Evolutionary conservation across 768 basidiomycete genomes (phyloP), one percentile per base, ranked within the genome.

Genomic region (Lactarius indigo): DNA sequence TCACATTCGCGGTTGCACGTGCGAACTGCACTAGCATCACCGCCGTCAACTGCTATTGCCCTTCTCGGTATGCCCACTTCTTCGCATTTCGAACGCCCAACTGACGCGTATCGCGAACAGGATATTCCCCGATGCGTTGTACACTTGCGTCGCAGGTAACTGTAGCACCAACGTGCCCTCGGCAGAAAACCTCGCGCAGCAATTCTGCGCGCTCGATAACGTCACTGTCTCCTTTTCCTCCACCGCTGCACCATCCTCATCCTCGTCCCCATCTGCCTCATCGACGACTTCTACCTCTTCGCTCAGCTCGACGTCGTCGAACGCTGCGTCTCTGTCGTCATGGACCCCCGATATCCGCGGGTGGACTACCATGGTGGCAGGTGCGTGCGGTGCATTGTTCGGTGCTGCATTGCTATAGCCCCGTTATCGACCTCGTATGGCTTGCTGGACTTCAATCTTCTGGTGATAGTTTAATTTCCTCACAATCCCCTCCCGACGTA

Each of bases 21-120:
- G 77, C 78, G 0, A 80, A 79, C 47, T 85, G 84, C 73, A 67
- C 75, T 6, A 82, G 80, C 64, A 68, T 85, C 31, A 74, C 78
- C 15, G 80, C 81, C 7, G 81, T 85, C 37, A 77, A 81, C 63
- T 86, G 85, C 70, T 86, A 79, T 71, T 85, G 85, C 65, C 56
- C 71, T 26, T 78, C 74, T 78, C 79, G 41, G 63, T 74, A 71
- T 65, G 78, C 68, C 55, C 12, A 13, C 4, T 35, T 28, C 57
- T 12, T 15, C 39, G 17, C 10, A 13, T 28, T n/a, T n/a, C n/a
- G n/a, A n/a, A n/a, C n/a, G n/a, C 28, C 8, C 26, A 12, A 20
- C 26, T 50, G 28, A 47, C 30, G 30, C 28, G 47, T 57, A 7
- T 33, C 37, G 4, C 59, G n/a, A 65, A 65, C 31, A 73, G 77